phyloP scores from a whole-genome alignment of 768 basidiomycete species.

The Galerina marginata region DNA sequence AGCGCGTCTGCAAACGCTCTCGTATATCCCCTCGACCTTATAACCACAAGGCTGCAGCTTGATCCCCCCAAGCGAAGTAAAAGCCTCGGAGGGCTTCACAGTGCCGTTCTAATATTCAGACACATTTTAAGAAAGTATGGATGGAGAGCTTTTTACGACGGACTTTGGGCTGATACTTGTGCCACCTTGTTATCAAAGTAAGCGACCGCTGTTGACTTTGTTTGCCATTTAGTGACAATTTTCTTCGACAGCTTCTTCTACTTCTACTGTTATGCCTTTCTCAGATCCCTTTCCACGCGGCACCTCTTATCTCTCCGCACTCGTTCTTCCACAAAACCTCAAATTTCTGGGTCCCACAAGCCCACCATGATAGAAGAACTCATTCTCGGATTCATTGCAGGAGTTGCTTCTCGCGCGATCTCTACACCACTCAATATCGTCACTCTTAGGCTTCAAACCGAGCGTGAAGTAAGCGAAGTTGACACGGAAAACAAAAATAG shows the following conservation, averaged over 20 bases:
- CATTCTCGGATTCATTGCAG: slow-evolving; percentile 59
- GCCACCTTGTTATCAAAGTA: slow-evolving; percentile 62
- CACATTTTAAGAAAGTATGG: slow-evolving; percentile 47
- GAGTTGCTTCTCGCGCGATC: slow-evolving; percentile 58
- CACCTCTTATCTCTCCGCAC: slow-evolving; percentile 26
- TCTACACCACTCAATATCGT: slow-evolving; percentile 62
- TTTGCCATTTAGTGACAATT: background rate
- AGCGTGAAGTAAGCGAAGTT: slow-evolving; percentile 39
- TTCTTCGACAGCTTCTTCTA: slow-evolving; percentile 54
- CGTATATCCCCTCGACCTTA: slow-evolving; percentile 63
- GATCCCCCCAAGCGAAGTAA: slow-evolving; percentile 31
- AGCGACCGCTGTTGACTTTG: slow-evolving; percentile 11
- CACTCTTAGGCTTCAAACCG: slow-evolving; percentile 58
- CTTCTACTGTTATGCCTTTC: slow-evolving; percentile 61
- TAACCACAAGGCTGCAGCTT: slow-evolving; percentile 55
- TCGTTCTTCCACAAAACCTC: slow-evolving; percentile 1
- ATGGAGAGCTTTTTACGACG: slow-evolving; percentile 52
- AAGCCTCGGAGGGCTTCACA: slow-evolving; percentile 27
- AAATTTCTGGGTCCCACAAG: slow-evolving; percentile 29
- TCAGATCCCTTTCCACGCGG: slow-evolving; percentile 45
- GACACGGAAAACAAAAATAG: slow-evolving; percentile 29
- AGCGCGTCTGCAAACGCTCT: slow-evolving; percentile 58
- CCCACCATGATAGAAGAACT: slow-evolving; percentile 54
- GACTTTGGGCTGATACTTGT: slow-evolving; percentile 55
- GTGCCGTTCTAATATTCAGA: slow-evolving; percentile 43